Percentiles rank a stretch among this genome's conserved stretches.
Conservation (phyloP, 1,284 basidiomycete species). For the Microbotryomycetes sp. region DNA sequence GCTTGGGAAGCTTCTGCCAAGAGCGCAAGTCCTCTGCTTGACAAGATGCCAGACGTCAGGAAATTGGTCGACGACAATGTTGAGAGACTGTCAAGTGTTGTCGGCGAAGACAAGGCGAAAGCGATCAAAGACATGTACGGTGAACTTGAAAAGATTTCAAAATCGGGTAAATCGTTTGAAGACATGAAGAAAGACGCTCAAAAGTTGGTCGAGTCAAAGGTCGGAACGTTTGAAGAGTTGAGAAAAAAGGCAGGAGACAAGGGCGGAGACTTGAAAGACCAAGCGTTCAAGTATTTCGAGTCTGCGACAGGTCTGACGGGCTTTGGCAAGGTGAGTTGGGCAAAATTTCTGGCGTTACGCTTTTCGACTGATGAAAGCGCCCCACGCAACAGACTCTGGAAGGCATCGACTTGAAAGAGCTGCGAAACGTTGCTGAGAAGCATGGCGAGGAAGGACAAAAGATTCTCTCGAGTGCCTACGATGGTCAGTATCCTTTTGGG, state of each 20-base stretch:
- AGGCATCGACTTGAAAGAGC: slow-evolving; percentile 40
- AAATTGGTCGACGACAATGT: slow-evolving; percentile 28
- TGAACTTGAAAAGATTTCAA: slow-evolving; percentile 31
- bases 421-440: slow-evolving; percentile 45
- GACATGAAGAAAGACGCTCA: slow-evolving; percentile 46
- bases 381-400: slow-evolving; percentile 22
- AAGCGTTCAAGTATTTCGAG: slow-evolving; percentile 9
- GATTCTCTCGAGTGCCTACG: slow-evolving; percentile 39
- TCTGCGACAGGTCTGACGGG: slow-evolving; percentile 13
- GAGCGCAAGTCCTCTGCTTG: slow-evolving; percentile 27
- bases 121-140: slow-evolving; percentile 30
- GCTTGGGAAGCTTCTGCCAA: slow-evolving; percentile 29
- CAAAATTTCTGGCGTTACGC: neutral
- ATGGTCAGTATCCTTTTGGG: slow-evolving; percentile 5
- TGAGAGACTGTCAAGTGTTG: slow-evolving; percentile 10
- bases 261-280: slow-evolving; percentile 27
- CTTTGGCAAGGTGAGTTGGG: slow-evolving; percentile 22
- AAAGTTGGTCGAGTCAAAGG: slow-evolving; percentile 43
- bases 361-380: too few relatives aligned
- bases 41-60: slow-evolving; percentile 35
- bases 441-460: slow-evolving; percentile 47
- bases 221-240: slow-evolving; percentile 43
- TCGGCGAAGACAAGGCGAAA: slow-evolving; percentile 30
- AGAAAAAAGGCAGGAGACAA: slow-evolving; percentile 37
- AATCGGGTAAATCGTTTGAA: slow-evolving; percentile 43